Conservation (phyloP, 2,329 filamentous ascomycete genomes). For the Pyrenophora seminiperda region DNA sequence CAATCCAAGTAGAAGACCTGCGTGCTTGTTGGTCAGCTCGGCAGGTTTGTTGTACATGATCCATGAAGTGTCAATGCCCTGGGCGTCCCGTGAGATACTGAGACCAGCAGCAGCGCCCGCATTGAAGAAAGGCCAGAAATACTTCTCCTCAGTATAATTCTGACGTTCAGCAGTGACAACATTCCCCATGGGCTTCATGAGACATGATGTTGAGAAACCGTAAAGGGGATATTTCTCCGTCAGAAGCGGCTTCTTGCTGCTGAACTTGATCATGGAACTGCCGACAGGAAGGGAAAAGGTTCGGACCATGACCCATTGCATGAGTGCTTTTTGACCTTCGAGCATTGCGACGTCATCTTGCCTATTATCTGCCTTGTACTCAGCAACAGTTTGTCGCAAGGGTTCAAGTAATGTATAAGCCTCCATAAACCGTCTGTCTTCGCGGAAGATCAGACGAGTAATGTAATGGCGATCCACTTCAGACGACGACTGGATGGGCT, state of each 20-base stretch:
- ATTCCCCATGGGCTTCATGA: conserved; percentile 89
- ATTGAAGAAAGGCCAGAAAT: conserved; percentile 98
- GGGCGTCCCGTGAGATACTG: conserved; percentile 85
- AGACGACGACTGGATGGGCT: conserved; percentile 75
- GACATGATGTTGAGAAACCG: conserved; percentile 88
- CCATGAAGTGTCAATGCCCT: conserved; percentile 97
- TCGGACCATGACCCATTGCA: conserved; percentile 81
- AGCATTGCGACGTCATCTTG: conserved; percentile 87
- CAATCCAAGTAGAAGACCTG: conserved; percentile 86
- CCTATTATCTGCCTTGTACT: conserved; percentile 72
- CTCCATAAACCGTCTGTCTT: conserved; percentile 88
- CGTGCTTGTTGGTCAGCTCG: conserved; percentile 94
- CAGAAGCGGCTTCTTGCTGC: conserved; percentile 81
- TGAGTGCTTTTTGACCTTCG: conserved; percentile 89
- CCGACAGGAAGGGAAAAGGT: conserved; percentile 89
- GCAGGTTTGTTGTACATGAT: conserved; percentile 96
- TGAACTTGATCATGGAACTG: conserved; percentile 84
- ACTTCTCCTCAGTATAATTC: conserved; percentile 91
- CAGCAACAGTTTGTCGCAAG: conserved; percentile 76
- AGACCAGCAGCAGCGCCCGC: conserved; percentile 92
- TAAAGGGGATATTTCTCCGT: conserved; percentile 90
- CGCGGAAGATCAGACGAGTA: conserved; percentile 84
- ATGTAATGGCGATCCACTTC: conserved; percentile 82
- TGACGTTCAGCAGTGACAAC: conserved; percentile 91
- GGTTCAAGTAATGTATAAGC: conserved; percentile 86